Evolutionary conservation across 768 basidiomycete species (phyloP).

Genomic region (Xanthoconium purpureum): DNA sequence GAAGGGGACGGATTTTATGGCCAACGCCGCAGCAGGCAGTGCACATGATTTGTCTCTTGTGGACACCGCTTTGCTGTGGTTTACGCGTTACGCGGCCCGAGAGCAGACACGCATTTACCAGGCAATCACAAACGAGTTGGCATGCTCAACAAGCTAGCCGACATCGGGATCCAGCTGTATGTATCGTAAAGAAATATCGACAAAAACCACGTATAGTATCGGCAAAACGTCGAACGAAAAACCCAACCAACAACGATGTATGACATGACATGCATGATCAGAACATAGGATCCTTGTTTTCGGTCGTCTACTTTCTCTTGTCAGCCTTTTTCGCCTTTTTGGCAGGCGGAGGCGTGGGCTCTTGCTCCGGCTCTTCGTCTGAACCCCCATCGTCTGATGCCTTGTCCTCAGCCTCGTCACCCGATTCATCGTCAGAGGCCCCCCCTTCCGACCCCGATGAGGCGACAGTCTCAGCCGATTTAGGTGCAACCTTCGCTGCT

Average conservation of each 20-base stretch:
- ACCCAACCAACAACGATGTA: slow-evolving; percentile 1
- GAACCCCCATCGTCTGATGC: slow-evolving; percentile 21
- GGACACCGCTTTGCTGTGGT: slow-evolving; percentile 34
- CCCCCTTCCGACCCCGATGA: slow-evolving; percentile 31
- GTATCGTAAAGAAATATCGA: slow-evolving; percentile 30
- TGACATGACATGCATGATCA: slow-evolving; percentile 6
- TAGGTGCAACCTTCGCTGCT: slow-evolving; percentile 21
- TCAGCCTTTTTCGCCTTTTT: slow-evolving; percentile 31
- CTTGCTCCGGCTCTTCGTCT: slow-evolving; percentile 28
- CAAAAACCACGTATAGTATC: slow-evolving; percentile 27
- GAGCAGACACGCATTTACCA: slow-evolving; percentile 5
- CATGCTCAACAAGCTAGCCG: background rate
- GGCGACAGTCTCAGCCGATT: slow-evolving; percentile 24
- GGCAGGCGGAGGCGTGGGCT: slow-evolving; percentile 27
- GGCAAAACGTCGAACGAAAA: slow-evolving; percentile 6
- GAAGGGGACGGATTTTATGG: slow-evolving; percentile 22
- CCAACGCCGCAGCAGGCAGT: slow-evolving; percentile 12
- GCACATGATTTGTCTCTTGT: slow-evolving; percentile 21
- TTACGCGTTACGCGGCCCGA: slow-evolving; percentile 23
- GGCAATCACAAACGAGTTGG: background rate
- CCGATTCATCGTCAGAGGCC: slow-evolving; percentile 22
- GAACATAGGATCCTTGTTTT: slow-evolving; percentile 4
- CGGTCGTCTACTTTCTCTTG: slow-evolving; percentile 22
- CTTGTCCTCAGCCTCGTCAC: slow-evolving; percentile 24
- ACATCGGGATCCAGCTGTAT: slow-evolving; percentile 3